Evolutionary conservation across 1,139 yeast species (phyloP), one percentile per base, ranked within the genome.

Genomic region (Yamadazyma triangularis): DNA sequence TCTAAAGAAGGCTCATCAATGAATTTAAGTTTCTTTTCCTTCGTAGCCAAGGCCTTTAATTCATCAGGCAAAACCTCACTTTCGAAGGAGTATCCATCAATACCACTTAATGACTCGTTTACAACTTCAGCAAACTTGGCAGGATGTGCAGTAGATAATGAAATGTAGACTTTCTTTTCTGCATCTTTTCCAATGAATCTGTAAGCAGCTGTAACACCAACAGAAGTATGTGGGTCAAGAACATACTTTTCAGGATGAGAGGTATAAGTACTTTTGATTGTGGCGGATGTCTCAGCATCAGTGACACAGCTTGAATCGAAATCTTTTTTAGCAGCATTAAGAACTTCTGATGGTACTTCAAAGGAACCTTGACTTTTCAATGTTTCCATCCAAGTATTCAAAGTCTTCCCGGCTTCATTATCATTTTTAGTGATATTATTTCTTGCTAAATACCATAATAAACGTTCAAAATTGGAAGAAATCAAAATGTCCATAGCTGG

Each of bases 401-500:
- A 72, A 26, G 71, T 72, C 34, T 66, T 58, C 39, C 97, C 97
- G 12, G 98, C 94, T 54, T 78, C 77, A 26, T 63, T 60, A 46
- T 81, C 84, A 34, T 66, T 63, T 16, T 75, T 69, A 24, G 79
- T 70, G 23, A 74, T 44, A 39, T 73, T 72, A 46, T 82, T 83
- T 55, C 91, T 79, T 15, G 89, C 85, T 52, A 88, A 75, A 53
- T 86, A 88, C 98, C 98, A 91, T 44, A 91, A 70, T 53, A 89
- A 77, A 59, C 99, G 82, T 68, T 91, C 99, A 53, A 91, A 91
- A 60, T 91, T 91, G 20, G 95, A 85, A 9, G 96, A 88, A 37
- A 91, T 87, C 47, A 87, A 74, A 48, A 91, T 91, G 57, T 91
- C 99, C 99, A 91, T 91, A 22, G 99, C 99, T 41, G 99, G 99